A percentile compares a stretch with the other conserved stretches of the same genome.
Conservation (phyloP, 2,329 filamentous ascomycete genomes). For the Fusarium anguioides region DNA sequence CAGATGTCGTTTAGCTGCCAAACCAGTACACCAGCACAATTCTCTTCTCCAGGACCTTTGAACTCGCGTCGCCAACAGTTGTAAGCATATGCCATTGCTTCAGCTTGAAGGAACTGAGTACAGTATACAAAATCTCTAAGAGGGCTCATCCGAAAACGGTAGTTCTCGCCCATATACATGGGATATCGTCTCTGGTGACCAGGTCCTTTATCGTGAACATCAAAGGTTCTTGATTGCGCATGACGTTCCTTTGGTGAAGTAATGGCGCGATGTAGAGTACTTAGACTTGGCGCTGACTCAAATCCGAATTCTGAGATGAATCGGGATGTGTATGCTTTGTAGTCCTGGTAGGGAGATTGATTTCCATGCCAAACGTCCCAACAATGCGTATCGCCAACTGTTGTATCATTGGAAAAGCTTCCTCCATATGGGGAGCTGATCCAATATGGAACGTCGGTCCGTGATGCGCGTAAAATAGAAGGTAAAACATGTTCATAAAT, state of each 20-base stretch:
- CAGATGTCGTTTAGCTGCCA: conserved; percentile 20
- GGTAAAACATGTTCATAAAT: not conserved
- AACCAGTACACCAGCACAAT: conserved; percentile 6
- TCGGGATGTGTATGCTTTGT: conserved; percentile 1
- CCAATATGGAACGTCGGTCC: not conserved
- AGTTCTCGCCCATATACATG: conserved; percentile 17
- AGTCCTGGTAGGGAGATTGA: conserved; percentile 3
- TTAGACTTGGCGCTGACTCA: not conserved
- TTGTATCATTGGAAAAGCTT: not conserved
- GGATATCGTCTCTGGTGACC: conserved; percentile 7
- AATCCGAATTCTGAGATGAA: not conserved
- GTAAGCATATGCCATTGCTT: conserved; percentile 4
- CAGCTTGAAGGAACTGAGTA: not conserved
- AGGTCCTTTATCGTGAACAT: conserved; percentile 1
- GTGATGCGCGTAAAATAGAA: not conserved
- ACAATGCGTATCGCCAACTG: not conserved
- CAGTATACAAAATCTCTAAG: conserved; percentile 2
- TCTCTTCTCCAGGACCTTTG: not conserved
- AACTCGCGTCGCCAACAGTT: conserved; percentile 18
- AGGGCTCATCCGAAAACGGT: not conserved
- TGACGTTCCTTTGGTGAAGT: not conserved
- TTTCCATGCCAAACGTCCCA: conserved; percentile 18
- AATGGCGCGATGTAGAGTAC: not conserved
- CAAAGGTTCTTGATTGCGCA: not conserved
- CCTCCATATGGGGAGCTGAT: conserved; percentile 1